Evolutionary conservation across 768 basidiomycete species (phyloP), one percentile per base, ranked within the genome.

Genomic region (Phylloporus rhodoxanthus): DNA sequence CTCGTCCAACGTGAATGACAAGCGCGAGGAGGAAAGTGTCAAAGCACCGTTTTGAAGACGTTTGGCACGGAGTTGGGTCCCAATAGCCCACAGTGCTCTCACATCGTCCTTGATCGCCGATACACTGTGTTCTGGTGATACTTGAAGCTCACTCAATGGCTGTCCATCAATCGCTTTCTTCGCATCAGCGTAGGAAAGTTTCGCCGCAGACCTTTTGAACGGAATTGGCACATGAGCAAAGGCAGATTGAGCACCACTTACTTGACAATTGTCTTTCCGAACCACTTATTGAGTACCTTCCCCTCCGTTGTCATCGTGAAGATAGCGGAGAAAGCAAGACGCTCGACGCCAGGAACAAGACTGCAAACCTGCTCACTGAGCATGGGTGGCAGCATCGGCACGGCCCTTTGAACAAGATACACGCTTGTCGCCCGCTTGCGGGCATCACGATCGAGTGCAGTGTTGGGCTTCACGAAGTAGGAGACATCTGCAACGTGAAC

Each of bases 401-500:
- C 95, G 19, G 87, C 84, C 47, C 95, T 84, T 67, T 99, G 96
- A 23, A 98, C 83, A 38, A 99, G 86, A 64, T 98, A 97, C 41
- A 99, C 96, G 59, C 89, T 93, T 2, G 93, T 97, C 23, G 94
- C 96, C 51, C 94, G 80, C 70, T 98, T 98, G 57, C 94, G 84
- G 34, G 96, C 96, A 70, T 99, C 96, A 20, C 96, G 90, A 62
- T 99, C 96, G 59, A 99, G 74, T n/a, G 96, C 89, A 10, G 94
- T 96, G 65, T 92, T 93, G 20, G 91, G 86, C 69, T 90, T 91
- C 60, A 91, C 85, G 69, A 98, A 97, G 74, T 86, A 87, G 2
- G 94, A 91, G 6, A 97, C 95, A 68, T 99, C 96, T 10, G 94
- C 87, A 54, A 99, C 81, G 62, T 98, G 95, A n/a, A 98, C 81